Percentiles rank a stretch among this genome's conserved stretches.
Conservation (phyloP, 23 red algal genomes). For the Gracilaria domingensis region DNA sequence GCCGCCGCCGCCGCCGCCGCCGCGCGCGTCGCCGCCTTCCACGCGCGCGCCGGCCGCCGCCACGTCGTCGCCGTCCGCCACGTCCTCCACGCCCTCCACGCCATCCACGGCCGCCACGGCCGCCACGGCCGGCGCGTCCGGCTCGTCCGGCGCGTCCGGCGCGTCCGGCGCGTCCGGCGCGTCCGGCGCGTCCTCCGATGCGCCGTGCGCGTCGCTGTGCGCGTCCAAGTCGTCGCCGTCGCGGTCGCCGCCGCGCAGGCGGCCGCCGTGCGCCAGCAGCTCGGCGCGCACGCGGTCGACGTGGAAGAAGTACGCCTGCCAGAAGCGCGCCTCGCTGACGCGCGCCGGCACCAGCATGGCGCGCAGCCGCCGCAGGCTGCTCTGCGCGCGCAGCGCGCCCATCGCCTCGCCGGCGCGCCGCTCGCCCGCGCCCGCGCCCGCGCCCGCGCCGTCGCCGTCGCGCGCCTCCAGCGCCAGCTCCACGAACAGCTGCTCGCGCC, state of each 20-base stretch:
- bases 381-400: slow-evolving; percentile 57
- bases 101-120: slow-evolving; percentile 16
- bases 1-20: background rate
- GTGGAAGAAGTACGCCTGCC: slow-evolving; percentile 77
- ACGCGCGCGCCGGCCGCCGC: background rate
- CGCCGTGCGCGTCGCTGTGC: background rate
- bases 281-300: slow-evolving; percentile 47
- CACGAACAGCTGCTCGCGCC: slow-evolving; percentile 43
- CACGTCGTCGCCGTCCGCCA: slow-evolving; percentile 6
- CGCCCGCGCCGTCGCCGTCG: background rate
- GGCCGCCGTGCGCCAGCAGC: slow-evolving; percentile 49
- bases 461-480: background rate
- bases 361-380: slow-evolving; percentile 58
- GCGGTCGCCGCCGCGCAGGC: slow-evolving; percentile 4
- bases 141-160: background rate
- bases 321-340: slow-evolving; percentile 71
- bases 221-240: background rate
- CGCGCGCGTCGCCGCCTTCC: background rate
- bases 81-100: slow-evolving; percentile 16
- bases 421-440: background rate
- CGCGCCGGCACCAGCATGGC: slow-evolving; percentile 70
- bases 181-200: slow-evolving; percentile 10
- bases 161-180: slow-evolving; percentile 7
- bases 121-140: slow-evolving; percentile 61
- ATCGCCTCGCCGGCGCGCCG: slow-evolving; percentile 25